phyloP scores from a whole-genome alignment of 768 basidiomycete genomes.

The Lanmaoa pseudosensibilis region DNA sequence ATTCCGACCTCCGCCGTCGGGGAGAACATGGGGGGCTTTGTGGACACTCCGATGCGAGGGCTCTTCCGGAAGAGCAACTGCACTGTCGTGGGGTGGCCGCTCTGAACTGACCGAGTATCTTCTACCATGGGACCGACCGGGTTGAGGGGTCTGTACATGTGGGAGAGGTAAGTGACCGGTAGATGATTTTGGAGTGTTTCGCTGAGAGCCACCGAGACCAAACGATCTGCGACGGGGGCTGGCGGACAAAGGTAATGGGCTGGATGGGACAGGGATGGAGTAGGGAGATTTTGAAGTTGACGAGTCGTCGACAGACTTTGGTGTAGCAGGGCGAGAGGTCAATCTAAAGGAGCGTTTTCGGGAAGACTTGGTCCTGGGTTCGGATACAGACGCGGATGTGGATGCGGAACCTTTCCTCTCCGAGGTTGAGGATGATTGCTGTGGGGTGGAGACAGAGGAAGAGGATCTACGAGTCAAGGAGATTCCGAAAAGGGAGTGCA shows the following conservation, averaged over 20 bases:
- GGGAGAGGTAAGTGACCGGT: constrained; percentile 29
- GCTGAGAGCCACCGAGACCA: constrained; percentile 30
- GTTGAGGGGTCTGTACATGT: constrained; percentile 9
- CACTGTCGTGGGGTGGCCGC: constrained; percentile 33
- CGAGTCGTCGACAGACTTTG: constrained; percentile 28
- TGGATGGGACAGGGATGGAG: constrained; percentile 31
- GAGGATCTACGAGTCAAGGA: constrained; percentile 30
- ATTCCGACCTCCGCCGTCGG: constrained; percentile 15
- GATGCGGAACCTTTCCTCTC: constrained; percentile 28
- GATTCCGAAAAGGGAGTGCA: constrained; percentile 31
- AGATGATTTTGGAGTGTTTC: constrained; percentile 32
- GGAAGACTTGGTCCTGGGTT: constrained; percentile 13
- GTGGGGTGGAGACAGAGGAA: constrained; percentile 18
- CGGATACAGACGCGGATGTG: constrained; percentile 22
- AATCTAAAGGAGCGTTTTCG: constrained; percentile 35
- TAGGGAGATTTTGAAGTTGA: constrained; percentile 19
- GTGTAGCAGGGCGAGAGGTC: constrained; percentile 30
- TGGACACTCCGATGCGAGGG: constrained; percentile 10
- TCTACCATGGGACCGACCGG: constrained; percentile 24
- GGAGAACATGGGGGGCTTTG: constrained; percentile 11
- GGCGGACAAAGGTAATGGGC: constrained; percentile 32
- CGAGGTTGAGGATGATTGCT: constrained; percentile 17
- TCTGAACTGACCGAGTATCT: constrained; percentile 33
- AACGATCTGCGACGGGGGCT: constrained; percentile 36
- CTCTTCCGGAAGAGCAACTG: constrained; percentile 34